phyloP scores from a whole-genome alignment of 2,329 filamentous ascomycete genomes.

The Delphinella strobiligena region DNA sequence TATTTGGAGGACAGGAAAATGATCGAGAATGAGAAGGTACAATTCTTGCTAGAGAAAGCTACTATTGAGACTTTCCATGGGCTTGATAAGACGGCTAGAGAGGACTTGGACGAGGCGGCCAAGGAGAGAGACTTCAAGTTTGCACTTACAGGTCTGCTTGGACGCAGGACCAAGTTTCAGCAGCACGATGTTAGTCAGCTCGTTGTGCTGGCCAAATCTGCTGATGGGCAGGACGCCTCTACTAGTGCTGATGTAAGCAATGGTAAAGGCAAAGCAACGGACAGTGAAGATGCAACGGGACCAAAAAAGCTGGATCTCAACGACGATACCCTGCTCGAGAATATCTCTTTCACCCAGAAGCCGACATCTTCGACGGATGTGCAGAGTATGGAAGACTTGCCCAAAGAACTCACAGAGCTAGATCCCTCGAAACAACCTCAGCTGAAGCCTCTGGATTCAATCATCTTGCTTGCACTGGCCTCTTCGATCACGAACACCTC shows the following conservation, averaged over 20 bases:
- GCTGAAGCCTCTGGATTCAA: slow-evolving; percentile 72
- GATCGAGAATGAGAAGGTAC: slow-evolving; percentile 37
- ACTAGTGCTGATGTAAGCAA: slow-evolving; percentile 4
- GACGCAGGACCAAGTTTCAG: slow-evolving; percentile 74
- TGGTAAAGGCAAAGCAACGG: slow-evolving; percentile 2
- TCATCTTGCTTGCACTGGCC: slow-evolving; percentile 66
- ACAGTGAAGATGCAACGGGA: slow-evolving; percentile 7
- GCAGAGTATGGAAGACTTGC: slow-evolving; percentile 40
- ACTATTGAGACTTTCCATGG: slow-evolving; percentile 77
- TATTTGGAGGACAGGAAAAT: slow-evolving; percentile 17
- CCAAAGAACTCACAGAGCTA: slow-evolving; percentile 49
- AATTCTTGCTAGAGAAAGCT: slow-evolving; percentile 70
- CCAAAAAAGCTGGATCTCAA: slow-evolving; percentile 61
- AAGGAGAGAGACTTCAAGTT: slow-evolving; percentile 62
- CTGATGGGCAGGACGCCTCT: slow-evolving; percentile 17
- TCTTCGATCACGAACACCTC: slow-evolving; percentile 87
- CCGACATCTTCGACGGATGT: slow-evolving; percentile 24
- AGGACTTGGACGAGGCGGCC: slow-evolving; percentile 58
- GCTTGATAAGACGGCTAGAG: slow-evolving; percentile 60
- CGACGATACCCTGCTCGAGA: slow-evolving; percentile 84
- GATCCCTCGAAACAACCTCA: slow-evolving; percentile 72
- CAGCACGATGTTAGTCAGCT: slow-evolving; percentile 74
- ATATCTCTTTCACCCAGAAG: slow-evolving; percentile 62
- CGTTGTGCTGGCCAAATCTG: slow-evolving; percentile 77
- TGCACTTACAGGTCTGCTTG: slow-evolving; percentile 71